phyloP scores from a whole-genome alignment of 1,284 basidiomycete genomes.

The Naganishia sp. region DNA sequence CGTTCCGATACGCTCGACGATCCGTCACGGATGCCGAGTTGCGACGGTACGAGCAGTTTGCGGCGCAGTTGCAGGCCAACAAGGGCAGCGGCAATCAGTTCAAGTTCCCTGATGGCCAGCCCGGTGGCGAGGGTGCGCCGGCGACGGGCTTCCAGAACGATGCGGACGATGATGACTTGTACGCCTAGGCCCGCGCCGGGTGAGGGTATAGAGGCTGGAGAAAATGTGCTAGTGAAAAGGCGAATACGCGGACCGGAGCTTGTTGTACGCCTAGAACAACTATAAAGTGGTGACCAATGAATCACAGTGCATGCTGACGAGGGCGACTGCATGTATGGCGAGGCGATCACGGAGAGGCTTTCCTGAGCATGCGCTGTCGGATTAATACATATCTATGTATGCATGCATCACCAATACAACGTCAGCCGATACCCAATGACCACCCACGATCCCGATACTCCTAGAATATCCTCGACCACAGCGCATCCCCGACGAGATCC shows the following conservation, averaged over 20 bases:
- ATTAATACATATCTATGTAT: no score
- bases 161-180: constrained; percentile 52
- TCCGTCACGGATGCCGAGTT: constrained; percentile 94
- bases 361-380: no score
- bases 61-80: constrained; percentile 51
- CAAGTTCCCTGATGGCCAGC: constrained; percentile 85
- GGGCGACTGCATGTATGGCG: no score
- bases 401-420: no score
- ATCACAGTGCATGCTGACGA: neutral
- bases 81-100: constrained; percentile 70
- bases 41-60: constrained; percentile 59
- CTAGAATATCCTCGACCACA: constrained; percentile 50
- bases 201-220: constrained; percentile 4
- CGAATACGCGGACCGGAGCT: neutral
- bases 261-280: constrained; percentile 26
- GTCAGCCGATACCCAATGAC: no score
- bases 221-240: neutral
- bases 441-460: neutral
- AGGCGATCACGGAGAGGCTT: no score
- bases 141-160: constrained; percentile 54
- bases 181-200: constrained; percentile 26
- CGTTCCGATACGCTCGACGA: constrained; percentile 65
- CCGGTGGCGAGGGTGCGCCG: constrained; percentile 57
- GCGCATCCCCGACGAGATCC: constrained; percentile 48
- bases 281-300: constrained; percentile 2